phyloP scores from a whole-genome alignment of 2,329 filamentous ascomycete species.

The Hymenoscyphus occultus region DNA sequence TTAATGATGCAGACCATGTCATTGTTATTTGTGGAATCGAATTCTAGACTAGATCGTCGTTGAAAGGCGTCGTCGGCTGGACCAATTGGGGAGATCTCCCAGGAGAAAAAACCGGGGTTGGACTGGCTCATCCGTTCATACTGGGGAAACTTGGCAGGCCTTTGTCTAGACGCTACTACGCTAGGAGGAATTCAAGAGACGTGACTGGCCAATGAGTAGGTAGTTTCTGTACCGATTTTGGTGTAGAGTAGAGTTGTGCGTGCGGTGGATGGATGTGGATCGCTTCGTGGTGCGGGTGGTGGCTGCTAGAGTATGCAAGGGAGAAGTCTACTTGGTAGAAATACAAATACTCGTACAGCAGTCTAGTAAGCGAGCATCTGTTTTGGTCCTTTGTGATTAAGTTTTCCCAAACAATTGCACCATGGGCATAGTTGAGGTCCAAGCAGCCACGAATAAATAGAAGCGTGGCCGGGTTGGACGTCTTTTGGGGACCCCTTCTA shows the following conservation, averaged over 20 bases:
- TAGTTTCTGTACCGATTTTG: neutral
- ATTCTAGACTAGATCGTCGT: neutral
- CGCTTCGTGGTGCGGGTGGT: too few species aligned
- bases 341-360: neutral
- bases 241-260: too few species aligned
- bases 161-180: neutral
- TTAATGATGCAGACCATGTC: neutral
- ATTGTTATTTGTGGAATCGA: constrained; percentile 1
- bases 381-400: neutral
- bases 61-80: neutral
- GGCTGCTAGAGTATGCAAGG: neutral
- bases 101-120: constrained; percentile 1
- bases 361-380: neutral
- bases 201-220: neutral
- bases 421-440: neutral
- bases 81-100: neutral
- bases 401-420: neutral
- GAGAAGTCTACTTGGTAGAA: neutral
- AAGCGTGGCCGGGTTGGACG: neutral
- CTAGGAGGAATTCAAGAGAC: neutral
- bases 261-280: neutral
- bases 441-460: neutral
- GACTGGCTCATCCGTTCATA: neutral
- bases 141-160: constrained; percentile 4
- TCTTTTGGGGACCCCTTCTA: neutral